Evolutionary conservation across 202 grass and related monocot species (phyloP).

Genomic region (Brachypodium distachyon): DNA sequence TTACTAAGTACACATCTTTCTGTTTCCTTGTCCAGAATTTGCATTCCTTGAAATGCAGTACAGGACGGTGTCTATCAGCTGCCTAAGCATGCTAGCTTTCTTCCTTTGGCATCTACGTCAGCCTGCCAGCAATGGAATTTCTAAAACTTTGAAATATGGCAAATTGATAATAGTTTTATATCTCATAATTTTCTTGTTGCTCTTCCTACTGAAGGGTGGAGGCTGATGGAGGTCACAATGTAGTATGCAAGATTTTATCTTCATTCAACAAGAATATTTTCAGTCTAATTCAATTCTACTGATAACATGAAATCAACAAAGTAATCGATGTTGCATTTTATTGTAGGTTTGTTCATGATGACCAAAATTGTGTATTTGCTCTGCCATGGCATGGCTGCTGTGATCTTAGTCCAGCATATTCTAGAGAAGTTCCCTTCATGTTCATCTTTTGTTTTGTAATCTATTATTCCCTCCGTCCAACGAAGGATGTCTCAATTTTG

Average conservation of each 20-base stretch:
- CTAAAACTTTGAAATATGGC: conserved; percentile 32
- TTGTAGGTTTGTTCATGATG: conserved; percentile 35
- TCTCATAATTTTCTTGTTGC: conserved; percentile 25
- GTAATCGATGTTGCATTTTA: conserved; percentile 10
- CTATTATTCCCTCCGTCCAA: too few species aligned
- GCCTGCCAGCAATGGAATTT: conserved; percentile 24
- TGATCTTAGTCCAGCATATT: conserved; percentile 74
- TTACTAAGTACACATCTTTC: background rate
- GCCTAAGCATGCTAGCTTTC: conserved; percentile 61
- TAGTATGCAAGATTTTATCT: background rate
- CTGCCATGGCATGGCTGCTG: conserved; percentile 55
- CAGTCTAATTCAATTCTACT: background rate
- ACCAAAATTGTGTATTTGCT: conserved; percentile 46
- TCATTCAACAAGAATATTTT: background rate
- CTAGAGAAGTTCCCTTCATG: conserved; percentile 82
- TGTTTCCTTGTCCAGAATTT: conserved; percentile 47
- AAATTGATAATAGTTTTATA: conserved; percentile 30
- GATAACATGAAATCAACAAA: background rate
- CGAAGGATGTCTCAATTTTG: too few species aligned
- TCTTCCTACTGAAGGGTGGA: conserved; percentile 46
- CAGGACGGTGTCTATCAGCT: conserved; percentile 63
- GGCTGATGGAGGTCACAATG: conserved; percentile 56
- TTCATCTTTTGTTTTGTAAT: conserved; percentile 96
- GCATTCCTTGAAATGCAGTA: conserved; percentile 72
- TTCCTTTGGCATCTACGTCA: conserved; percentile 46